These are phyloP conservation scores for Lepiota subincarnata DNA, from an alignment of 768 basidiomycete species.

Conservation along the genomic window DNA sequence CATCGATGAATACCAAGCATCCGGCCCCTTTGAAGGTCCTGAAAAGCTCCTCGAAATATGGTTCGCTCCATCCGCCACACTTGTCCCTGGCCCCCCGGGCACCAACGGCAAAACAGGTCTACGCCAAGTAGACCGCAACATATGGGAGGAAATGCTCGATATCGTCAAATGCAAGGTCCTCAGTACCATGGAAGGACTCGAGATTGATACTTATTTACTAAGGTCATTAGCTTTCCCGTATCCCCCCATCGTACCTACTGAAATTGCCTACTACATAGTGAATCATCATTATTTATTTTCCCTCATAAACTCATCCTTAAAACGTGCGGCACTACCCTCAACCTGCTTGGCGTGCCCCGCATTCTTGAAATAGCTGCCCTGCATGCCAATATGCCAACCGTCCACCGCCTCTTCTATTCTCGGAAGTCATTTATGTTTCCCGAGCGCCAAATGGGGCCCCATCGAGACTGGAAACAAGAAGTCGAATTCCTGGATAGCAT, in stretches of 20 bases:
- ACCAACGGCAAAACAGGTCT: slow-evolving; percentile 60
- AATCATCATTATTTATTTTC: slow-evolving; percentile 94
- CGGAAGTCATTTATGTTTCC: slow-evolving; percentile 99
- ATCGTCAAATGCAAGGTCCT: slow-evolving; percentile 97
- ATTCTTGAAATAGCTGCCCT: slow-evolving; percentile 89
- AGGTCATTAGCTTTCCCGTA: slow-evolving; percentile 55
- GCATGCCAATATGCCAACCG: slow-evolving; percentile 59
- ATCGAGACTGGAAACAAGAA: slow-evolving; percentile 91
- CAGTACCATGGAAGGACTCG: slow-evolving; percentile 82
- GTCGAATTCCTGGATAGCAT: slow-evolving; percentile 88
- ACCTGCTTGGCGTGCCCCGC: slow-evolving; percentile 89
- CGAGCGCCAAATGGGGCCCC: slow-evolving; percentile 89
- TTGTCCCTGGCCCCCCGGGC: slow-evolving; percentile 44
- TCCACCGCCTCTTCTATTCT: slow-evolving; percentile 95
- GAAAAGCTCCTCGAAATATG: slow-evolving; percentile 97
- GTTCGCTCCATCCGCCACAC: slow-evolving; percentile 79
- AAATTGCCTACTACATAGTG: slow-evolving; percentile 47
- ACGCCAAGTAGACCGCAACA: slow-evolving; percentile 62
- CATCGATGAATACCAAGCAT: slow-evolving; percentile 30
- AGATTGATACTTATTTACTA: slow-evolving; percentile 92
- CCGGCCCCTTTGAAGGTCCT: slow-evolving; percentile 82
- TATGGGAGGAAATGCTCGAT: slow-evolving; percentile 97
- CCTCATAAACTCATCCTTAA: slow-evolving; percentile 96
- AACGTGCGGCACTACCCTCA: slow-evolving; percentile 98
- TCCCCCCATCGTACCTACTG: slow-evolving; percentile 13